phyloP scores from a whole-genome alignment of 306 rosid genomes.

The Prosopis cineraria region DNA sequence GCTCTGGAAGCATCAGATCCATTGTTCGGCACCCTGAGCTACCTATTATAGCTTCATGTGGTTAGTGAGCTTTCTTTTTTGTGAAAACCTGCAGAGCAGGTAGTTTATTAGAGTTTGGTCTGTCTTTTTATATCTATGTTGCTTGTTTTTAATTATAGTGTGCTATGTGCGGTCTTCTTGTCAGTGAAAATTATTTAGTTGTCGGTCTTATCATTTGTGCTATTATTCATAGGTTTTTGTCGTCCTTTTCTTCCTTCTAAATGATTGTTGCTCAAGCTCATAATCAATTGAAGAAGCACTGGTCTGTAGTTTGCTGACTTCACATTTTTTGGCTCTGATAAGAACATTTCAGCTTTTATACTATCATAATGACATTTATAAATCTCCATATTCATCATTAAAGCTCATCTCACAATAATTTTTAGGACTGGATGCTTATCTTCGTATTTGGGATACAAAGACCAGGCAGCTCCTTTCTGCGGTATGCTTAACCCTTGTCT shows the following conservation, averaged over 20 bases:
- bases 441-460: conserved; percentile 85
- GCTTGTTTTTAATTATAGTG: background rate
- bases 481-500: conserved; percentile 49
- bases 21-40: conserved; percentile 85
- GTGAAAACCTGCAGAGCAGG: background rate
- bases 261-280: conserved; percentile 17
- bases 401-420: conserved; percentile 27
- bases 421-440: conserved; percentile 87
- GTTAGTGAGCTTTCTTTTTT: conserved; percentile 49
- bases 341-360: conserved; percentile 24
- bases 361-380: background rate
- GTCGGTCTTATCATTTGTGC: background rate
- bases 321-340: conserved; percentile 6
- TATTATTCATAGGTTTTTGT: conserved; percentile 4
- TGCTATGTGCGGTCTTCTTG: background rate
- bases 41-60: conserved; percentile 89
- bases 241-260: background rate
- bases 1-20: conserved; percentile 95
- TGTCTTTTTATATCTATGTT: background rate
- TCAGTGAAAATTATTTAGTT: conserved; percentile 2
- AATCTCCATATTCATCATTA: conserved; percentile 22
- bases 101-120: background rate
- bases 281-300: background rate
- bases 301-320: background rate
- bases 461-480: conserved; percentile 89